A percentile compares a stretch with the other conserved stretches of the same genome.
phyloP scores from a whole-genome alignment of 1,139 yeast genomes.

The Hansenula sp. region DNA sequence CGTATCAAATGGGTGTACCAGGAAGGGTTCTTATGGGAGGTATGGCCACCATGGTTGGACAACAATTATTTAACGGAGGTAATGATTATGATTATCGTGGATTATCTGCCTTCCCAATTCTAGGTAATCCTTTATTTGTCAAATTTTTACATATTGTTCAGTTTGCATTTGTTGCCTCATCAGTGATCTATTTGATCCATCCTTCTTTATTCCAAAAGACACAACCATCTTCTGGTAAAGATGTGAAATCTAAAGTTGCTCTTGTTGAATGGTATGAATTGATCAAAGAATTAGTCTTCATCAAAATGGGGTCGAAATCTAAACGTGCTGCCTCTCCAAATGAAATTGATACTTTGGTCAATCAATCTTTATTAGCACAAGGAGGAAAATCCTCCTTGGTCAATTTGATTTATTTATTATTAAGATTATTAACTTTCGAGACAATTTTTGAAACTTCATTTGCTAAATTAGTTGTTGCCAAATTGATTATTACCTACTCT shows the following conservation, averaged over 20 bases:
- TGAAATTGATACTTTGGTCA: conserved; percentile 12
- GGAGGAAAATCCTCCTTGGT: conserved; percentile 2
- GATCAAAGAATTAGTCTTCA: conserved; percentile 19
- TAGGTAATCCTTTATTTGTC: conserved; percentile 24
- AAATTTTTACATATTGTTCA: conserved; percentile 20
- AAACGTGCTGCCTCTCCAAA: conserved; percentile 9
- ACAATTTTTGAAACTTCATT: conserved; percentile 21
- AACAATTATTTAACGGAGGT: conserved; percentile 23
- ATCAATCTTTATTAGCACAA: conserved; percentile 9
- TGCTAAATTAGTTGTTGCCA: conserved; percentile 19
- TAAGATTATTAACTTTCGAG: conserved; percentile 17
- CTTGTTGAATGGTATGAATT: conserved; percentile 19
- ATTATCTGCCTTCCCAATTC: conserved; percentile 28
- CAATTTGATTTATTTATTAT: conserved; percentile 9
- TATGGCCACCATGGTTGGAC: conserved; percentile 27
- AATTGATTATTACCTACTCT: conserved; percentile 17
- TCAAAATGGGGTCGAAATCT: conserved; percentile 14
- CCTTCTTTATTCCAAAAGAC: conserved; percentile 14
- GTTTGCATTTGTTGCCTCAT: conserved; percentile 18
- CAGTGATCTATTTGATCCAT: conserved; percentile 15
- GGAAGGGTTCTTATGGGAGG: conserved; percentile 31
- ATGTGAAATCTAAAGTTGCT: conserved; percentile 2
- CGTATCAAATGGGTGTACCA: conserved; percentile 23
- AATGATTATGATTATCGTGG: conserved; percentile 26
- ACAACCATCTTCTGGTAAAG: conserved; percentile 1